Percentiles rank a stretch among this genome's conserved stretches.
Evolutionary conservation across 192 early-diverging fungal genomes (phyloP).

Genomic region (Obelidium mucronatum): DNA sequence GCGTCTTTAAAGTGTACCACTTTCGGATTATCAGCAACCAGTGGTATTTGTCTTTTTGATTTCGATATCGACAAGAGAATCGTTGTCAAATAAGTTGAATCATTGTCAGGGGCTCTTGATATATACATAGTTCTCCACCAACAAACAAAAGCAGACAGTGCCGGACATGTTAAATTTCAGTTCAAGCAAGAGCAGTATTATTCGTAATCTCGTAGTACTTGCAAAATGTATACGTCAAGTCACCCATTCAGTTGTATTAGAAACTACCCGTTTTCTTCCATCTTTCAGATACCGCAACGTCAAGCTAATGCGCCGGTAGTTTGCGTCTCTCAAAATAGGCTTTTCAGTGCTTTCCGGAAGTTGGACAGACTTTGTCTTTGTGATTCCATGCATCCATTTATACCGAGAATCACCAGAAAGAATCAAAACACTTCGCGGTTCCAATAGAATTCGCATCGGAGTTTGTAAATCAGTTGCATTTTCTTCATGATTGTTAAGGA

Average conservation of each 20-base stretch:
- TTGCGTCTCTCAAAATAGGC: constrained; percentile 14
- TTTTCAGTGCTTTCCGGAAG: constrained; percentile 16
- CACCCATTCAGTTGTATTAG: constrained; percentile 30
- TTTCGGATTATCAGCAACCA: too few relatives aligned
- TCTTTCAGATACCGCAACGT: constrained; percentile 35
- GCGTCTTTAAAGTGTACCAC: too few relatives aligned
- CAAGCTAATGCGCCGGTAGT: constrained; percentile 36
- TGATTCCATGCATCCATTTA: constrained; percentile 42
- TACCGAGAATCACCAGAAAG: constrained; percentile 31
- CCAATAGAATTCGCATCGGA: constrained; percentile 21
- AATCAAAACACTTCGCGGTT: constrained; percentile 39
- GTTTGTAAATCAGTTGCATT: neutral
- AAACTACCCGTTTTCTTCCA: constrained; percentile 26
- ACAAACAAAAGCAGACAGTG: too few relatives aligned
- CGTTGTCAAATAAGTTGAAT: too few relatives aligned
- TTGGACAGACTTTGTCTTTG: constrained; percentile 38
- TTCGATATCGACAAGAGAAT: too few relatives aligned
- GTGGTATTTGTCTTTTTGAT: too few relatives aligned
- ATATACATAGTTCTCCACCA: too few relatives aligned
- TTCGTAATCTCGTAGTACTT: too few relatives aligned
- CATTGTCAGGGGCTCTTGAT: too few relatives aligned
- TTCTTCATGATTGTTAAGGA: neutral
- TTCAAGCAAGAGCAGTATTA: too few relatives aligned
- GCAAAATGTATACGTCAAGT: neutral
- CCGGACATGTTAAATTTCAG: too few relatives aligned